A percentile compares a stretch with the other conserved stretches of the same genome.
These are phyloP conservation scores for Saccharomycopsis hybrid DNA, from an alignment of 1,139 yeast species.

Conservation along the genomic window DNA sequence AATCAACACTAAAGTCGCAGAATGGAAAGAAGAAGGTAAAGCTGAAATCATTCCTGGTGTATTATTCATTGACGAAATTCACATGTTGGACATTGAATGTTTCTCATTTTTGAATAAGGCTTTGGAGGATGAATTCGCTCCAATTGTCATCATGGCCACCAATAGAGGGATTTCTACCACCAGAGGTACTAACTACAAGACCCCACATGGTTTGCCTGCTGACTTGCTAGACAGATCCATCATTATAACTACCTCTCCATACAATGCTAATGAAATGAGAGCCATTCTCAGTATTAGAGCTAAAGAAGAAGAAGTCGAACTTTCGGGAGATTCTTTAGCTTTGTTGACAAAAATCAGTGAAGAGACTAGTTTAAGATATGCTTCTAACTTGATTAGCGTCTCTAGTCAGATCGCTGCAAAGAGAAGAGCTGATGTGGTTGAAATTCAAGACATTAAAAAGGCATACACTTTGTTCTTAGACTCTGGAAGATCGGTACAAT, in stretches of 20 bases:
- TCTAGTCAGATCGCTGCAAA: slow-evolving; percentile 79
- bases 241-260: slow-evolving; percentile 78
- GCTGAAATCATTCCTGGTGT: slow-evolving; percentile 99
- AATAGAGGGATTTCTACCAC: slow-evolving; percentile 90
- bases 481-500: slow-evolving; percentile 79
- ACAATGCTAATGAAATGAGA: slow-evolving; percentile 75
- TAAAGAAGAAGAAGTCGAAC: slow-evolving; percentile 93
- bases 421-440: slow-evolving; percentile 67
- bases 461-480: slow-evolving; percentile 85
- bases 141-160: slow-evolving; percentile 97
- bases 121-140: slow-evolving; percentile 92
- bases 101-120: slow-evolving; percentile 95
- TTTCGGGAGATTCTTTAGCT: slow-evolving; percentile 77
- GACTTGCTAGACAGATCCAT: slow-evolving; percentile 92
- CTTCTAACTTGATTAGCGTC: slow-evolving; percentile 84
- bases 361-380: slow-evolving; percentile 90
- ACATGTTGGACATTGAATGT: slow-evolving; percentile 97
- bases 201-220: slow-evolving; percentile 95
- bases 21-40: slow-evolving; percentile 99
- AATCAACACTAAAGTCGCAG: slow-evolving; percentile 93
- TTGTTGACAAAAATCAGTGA: slow-evolving; percentile 86
- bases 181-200: slow-evolving; percentile 87
- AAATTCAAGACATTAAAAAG: slow-evolving; percentile 79
- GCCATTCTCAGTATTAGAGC: slow-evolving; percentile 86
- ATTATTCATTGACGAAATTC: slow-evolving; percentile 94